Evolutionary conservation across 306 rosid species (phyloP), one percentile per base, ranked within the genome.

Genomic region (Abrus pulchellus): DNA sequence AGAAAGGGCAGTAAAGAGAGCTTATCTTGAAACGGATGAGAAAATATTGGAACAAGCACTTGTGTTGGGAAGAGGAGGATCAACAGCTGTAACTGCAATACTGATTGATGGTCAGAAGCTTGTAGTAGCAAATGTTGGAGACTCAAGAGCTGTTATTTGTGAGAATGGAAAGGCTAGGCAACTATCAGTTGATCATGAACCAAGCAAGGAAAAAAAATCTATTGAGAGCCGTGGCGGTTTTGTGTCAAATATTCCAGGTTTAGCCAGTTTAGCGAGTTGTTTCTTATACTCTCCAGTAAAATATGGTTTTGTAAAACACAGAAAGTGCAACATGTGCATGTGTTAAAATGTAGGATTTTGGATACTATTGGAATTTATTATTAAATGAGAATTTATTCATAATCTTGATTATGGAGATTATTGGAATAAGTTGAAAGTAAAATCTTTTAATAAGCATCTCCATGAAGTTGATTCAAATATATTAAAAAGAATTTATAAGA

Each of bases 191-290:
- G 95, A 91, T 72, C 95, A 91, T 45, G 95, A 91, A 49, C 95
- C 95, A 34, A 87, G 82, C 72, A 87, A n/a, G 68, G 95, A 91
- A 49, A 91, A 84, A 67, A 60, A 52, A 55, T 11, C 34, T 47
- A 91, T 91, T 40, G 95, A 91, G 80, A 86, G 83, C 45, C 93
- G 93, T 59, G 95, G 95, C 27, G 95, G 95, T 1, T 91, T 91
- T 27, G 95, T 91, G 1, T 86, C 93, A 52, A 91, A 91, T 62
- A 78, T 91, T 81, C 95, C 95, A 84, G 94, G 94, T 90, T 90
- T 20, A 20, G 20, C 20, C 20, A 20, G 20, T 20, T 20, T 20
- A 20, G 20, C 20, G 20, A 20, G 20, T 20, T 20, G 20, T 20
- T 20, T 20, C 20, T 20, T 20, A 20, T 20, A 20, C 20, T 20